Percentiles rank a stretch among this genome's conserved stretches.
These are phyloP conservation scores for Monosporozyma solicola DNA, from an alignment of 805 yeast genomes.

Conservation along the genomic window DNA sequence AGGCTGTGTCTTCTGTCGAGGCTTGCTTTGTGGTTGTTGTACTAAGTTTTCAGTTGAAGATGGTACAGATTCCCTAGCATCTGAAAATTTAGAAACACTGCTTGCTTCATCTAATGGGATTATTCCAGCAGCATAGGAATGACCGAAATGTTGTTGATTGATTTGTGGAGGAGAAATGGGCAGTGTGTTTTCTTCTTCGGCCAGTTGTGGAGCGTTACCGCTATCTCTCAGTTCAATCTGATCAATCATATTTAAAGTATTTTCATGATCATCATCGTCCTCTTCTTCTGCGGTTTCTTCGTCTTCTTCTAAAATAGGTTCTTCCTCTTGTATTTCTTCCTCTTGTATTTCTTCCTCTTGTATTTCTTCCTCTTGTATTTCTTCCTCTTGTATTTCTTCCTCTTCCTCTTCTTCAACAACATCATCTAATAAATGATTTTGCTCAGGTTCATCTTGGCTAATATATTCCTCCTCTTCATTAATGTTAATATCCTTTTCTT, in stretches of 20 bases:
- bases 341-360: neutral
- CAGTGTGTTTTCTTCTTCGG: neutral
- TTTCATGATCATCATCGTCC: conserved; percentile 2
- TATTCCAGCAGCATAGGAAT: conserved; percentile 3
- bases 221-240: neutral
- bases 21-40: neutral
- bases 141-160: neutral
- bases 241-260: neutral
- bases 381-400: neutral
- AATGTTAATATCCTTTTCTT: neutral
- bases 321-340: conserved; percentile 1
- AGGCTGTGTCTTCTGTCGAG: neutral
- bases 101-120: conserved; percentile 17
- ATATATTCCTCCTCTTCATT: neutral
- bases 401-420: conserved; percentile 2
- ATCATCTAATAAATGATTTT: neutral
- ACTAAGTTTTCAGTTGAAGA: conserved; percentile 1
- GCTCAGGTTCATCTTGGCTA: neutral
- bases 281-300: conserved; percentile 2
- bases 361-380: neutral
- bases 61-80: conserved; percentile 22
- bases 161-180: neutral
- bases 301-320: neutral
- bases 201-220: neutral
- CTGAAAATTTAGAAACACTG: conserved; percentile 21